Percentiles rank a stretch among this genome's conserved stretches.
phyloP scores from a whole-genome alignment of 345 rosid species.

The Euclidium syriacum region DNA sequence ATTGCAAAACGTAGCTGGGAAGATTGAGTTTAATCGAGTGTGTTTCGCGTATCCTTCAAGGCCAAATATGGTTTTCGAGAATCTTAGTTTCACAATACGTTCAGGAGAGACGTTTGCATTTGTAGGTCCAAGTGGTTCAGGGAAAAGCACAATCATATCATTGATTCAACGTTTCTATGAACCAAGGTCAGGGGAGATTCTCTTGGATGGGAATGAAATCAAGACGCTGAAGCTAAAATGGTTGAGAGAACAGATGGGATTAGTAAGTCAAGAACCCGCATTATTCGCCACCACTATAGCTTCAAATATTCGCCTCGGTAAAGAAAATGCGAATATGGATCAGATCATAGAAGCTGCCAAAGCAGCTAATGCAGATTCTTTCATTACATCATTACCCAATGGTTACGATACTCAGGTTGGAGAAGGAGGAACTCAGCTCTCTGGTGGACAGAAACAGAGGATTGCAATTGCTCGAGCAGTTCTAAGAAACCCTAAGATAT shows the following conservation, averaged over 20 bases:
- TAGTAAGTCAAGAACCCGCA: constrained; percentile 91
- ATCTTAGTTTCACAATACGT: constrained; percentile 52
- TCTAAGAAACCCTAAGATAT: constrained; percentile 68
- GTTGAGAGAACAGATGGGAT: constrained; percentile 83
- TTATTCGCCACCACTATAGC: constrained; percentile 72
- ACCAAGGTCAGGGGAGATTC: constrained; percentile 63
- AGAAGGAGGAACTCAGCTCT: constrained; percentile 90
- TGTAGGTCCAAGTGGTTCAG: constrained; percentile 92
- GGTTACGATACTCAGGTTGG: constrained; percentile 85
- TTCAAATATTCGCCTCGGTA: constrained; percentile 63
- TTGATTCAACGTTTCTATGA: constrained; percentile 87
- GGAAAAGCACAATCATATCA: constrained; percentile 80
- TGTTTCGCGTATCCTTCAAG: constrained; percentile 69
- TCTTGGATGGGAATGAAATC: constrained; percentile 65
- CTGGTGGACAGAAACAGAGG: constrained; percentile 95
- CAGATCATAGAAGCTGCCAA: constrained; percentile 61
- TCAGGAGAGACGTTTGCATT: constrained; percentile 67
- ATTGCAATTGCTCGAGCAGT: constrained; percentile 86
- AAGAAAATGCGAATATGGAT: constrained; percentile 47
- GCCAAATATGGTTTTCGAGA: constrained; percentile 51
- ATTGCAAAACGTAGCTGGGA: constrained; percentile 45
- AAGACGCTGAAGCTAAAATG: constrained; percentile 54
- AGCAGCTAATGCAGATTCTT: constrained; percentile 81
- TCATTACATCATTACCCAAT: constrained; percentile 51
- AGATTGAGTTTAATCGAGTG: constrained; percentile 54